These are phyloP conservation scores for Tanacetum coccineum DNA, from an alignment of 129 eudicot genomes.

Conservation along the genomic window DNA sequence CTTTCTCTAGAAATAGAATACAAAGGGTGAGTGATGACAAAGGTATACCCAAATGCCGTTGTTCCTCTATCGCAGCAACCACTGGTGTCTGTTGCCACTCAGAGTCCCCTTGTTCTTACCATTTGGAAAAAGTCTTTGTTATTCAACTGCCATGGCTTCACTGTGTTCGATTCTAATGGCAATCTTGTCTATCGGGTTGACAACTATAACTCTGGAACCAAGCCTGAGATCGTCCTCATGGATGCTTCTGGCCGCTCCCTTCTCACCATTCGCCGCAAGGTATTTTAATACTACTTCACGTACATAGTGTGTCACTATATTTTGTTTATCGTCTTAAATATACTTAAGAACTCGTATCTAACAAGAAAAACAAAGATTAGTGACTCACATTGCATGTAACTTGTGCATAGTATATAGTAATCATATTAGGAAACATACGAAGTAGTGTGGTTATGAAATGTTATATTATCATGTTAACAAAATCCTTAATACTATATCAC, in stretches of 20 bases:
- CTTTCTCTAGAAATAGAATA: conserved; percentile 8
- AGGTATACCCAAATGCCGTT: conserved; percentile 30
- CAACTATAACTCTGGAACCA: conserved; percentile 45
- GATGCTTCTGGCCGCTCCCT: conserved; percentile 52
- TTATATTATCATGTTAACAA: no score
- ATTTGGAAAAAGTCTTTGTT: conserved; percentile 81
- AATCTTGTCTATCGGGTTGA: conserved; percentile 68
- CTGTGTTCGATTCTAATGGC: conserved; percentile 60
- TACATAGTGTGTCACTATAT: no score
- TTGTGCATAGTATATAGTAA: no score
- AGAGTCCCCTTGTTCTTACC: conserved; percentile 33
- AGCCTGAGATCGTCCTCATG: conserved; percentile 56
- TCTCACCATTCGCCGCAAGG: conserved; percentile 48
- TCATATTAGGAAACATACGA: no score
- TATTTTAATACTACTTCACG: background rate
- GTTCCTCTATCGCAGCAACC: conserved; percentile 3
- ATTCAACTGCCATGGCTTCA: conserved; percentile 68
- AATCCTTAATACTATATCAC: no score
- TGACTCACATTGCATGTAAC: no score
- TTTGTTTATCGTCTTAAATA: no score
- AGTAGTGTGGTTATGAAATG: no score
- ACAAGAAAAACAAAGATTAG: no score
- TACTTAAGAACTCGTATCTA: no score
- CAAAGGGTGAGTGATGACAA: conserved; percentile 20
- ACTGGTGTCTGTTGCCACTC: background rate